Evolutionary conservation across 2,329 filamentous ascomycete genomes (phyloP), one percentile per base, ranked within the genome.

Genomic region (Colletotrichum abscissum): DNA sequence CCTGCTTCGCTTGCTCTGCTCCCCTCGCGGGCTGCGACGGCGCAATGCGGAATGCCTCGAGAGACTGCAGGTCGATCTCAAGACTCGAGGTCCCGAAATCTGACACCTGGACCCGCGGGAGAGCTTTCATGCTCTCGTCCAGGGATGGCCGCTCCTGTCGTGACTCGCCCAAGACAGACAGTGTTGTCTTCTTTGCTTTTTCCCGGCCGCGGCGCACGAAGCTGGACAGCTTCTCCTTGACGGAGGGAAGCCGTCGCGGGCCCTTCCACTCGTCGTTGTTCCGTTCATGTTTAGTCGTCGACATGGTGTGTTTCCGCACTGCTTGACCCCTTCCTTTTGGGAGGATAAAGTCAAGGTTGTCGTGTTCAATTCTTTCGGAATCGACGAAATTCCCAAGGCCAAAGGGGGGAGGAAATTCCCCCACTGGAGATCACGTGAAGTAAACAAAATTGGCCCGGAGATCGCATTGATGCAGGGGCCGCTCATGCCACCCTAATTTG

Each of bases 401-500:
- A 42, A 42, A 42, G 38, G 38, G 38, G 19, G 58, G 58, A 54
- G 69, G 30, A 42, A 58, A 46, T 54, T 63, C 65, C 22, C n/a
- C 52, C 22, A 24, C 30, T 58, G 54, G 58, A 22, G 64, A 69
- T 72, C 69, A 72, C 66, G 69, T 72, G 69, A 63, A 46, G 54
- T 72, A 72, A 72, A 72, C 66, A 72, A 69, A 52, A 72, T 72
- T 72, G 69, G 69, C 54, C 69, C 55, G 69, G 69, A 42, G 67
- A 69, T 69, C 59, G 66, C 69, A 72, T 72, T 72, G 65, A 72
- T 55, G 65, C 66, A 72, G 66, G 69, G 69, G 65, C 59, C 69
- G 28, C 58, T 56, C 42, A 49, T 49, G 19, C 42, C 42, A 49
- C 42, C 16, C 42, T 49, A 49, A 49, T 49, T 49, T 49, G 42